Conservation (phyloP, 2,329 filamentous ascomycete species). For the Diaporthe amygdali region DNA sequence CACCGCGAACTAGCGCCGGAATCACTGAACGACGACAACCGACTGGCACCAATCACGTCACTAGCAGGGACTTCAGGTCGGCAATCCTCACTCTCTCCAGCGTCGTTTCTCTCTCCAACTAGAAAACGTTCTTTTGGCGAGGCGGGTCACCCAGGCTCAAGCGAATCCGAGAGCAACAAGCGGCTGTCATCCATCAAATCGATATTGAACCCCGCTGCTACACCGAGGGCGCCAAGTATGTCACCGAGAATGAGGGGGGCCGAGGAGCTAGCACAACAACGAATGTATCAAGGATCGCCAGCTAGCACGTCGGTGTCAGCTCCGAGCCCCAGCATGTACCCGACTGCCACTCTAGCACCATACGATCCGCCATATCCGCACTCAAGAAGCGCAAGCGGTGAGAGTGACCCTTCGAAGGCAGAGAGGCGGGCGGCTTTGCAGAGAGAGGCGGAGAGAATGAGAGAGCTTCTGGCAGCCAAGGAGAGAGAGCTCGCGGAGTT, state of each 20-base stretch:
- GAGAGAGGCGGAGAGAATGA: constrained; percentile 78
- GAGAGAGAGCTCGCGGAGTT: constrained; percentile 71
- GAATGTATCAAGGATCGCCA: constrained; percentile 50
- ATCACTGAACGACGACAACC: constrained; percentile 60
- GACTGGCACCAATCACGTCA: constrained; percentile 60
- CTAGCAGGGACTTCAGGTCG: constrained; percentile 51
- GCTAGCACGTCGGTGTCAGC: constrained; percentile 45
- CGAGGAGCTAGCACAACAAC: constrained; percentile 43
- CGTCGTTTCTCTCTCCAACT: constrained; percentile 62
- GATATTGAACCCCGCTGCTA: constrained; percentile 66
- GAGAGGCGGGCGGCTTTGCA: constrained; percentile 71
- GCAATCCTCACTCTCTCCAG: constrained; percentile 64
- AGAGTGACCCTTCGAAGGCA: constrained; percentile 58
- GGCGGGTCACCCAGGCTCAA: constrained; percentile 42
- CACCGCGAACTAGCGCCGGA: constrained; percentile 43
- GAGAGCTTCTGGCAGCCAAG: constrained; percentile 73
- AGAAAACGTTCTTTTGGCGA: constrained; percentile 74
- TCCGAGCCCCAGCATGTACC: constrained; percentile 46
- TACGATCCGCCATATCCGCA: constrained; percentile 16
- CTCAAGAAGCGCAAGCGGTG: constrained; percentile 40
- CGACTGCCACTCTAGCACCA: constrained; percentile 36
- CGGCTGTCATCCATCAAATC: constrained; percentile 78
- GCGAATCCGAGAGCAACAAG: constrained; percentile 56
- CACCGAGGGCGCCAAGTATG: constrained; percentile 28
- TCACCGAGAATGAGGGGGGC: constrained; percentile 25